Evolutionary conservation across 441 rosid species (phyloP), one percentile per base, ranked within the genome.

Genomic region (Omphalea diandra): DNA sequence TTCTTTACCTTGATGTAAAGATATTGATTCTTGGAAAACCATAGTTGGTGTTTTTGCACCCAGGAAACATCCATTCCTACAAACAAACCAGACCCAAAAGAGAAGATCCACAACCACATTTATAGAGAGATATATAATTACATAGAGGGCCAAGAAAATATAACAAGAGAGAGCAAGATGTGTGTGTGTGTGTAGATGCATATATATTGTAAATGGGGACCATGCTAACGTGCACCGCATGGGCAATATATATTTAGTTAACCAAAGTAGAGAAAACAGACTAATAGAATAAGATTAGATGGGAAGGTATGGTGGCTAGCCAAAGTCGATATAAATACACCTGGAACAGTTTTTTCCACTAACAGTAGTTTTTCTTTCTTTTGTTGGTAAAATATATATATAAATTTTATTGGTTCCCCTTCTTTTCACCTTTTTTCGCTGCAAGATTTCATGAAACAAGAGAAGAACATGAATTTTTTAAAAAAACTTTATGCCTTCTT

Each of bases 201-300:
- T 40, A 40, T n/a, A 40, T 40, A 0, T 10, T 68, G 59, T 60
- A 26, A 55, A 72, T 49, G 88, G 91, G 94, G 90, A 85, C 93
- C 95, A 85, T 86, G 86, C 90, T 86, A 90, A 88, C 87, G 77
- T 88, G 95, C 89, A 86, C 87, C 86, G 71, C 84, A 81, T 77
- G 76, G 74, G 78, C 74, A 74, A 10, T 41, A 46, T 46, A 46
- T 46, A 17, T 17, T 75, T 73, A 69, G 73, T 31, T 68, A 70
- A 46, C 68, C 74, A 75, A 75, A 62, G 71, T 54, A 69, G 70
- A 77, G 54, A 56, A 58, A 63, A 52, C 11, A 29, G 35, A 55
- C 46, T 17, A 33, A 50, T 20, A 32, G 72, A 83, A 70, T n/a
- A 53, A 68, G 80, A 76, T 69, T 78, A 70, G 83, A 82, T 69